These are phyloP conservation scores for Silene vulgaris DNA, from an alignment of 179 eudicot genomes.

Conservation along the genomic window DNA sequence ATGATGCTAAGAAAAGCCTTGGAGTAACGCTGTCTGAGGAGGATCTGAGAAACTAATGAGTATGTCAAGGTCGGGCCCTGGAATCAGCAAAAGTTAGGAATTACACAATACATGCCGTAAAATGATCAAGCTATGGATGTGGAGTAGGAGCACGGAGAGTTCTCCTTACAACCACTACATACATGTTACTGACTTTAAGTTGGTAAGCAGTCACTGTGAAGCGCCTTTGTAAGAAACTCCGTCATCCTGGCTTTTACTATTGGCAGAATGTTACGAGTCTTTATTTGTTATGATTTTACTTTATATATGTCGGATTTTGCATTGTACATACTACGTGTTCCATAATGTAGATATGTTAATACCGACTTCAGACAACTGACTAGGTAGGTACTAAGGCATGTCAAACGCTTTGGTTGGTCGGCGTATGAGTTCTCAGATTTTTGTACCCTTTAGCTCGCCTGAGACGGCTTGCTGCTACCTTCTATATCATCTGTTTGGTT, in stretches of 20 bases:
- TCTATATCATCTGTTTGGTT: too few relatives aligned
- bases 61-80: slow-evolving; percentile 40
- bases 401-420: neutral
- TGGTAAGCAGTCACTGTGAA: slow-evolving; percentile 48
- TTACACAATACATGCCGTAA: slow-evolving; percentile 31
- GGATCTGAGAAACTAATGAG: slow-evolving; percentile 49
- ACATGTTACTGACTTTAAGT: slow-evolving; percentile 40
- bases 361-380: neutral
- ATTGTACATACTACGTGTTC: slow-evolving; percentile 22
- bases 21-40: slow-evolving; percentile 45
- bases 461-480: neutral
- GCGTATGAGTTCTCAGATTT: neutral
- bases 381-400: neutral
- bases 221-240: slow-evolving; percentile 30
- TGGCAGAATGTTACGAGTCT: neutral
- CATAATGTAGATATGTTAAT: slow-evolving; percentile 19
- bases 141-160: slow-evolving; percentile 60
- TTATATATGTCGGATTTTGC: slow-evolving; percentile 20
- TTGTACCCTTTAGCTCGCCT: slow-evolving; percentile 10
- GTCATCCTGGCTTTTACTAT: neutral
- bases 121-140: slow-evolving; percentile 37
- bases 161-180: slow-evolving; percentile 41
- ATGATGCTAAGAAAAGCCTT: slow-evolving; percentile 22
- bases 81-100: slow-evolving; percentile 84
- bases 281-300: slow-evolving; percentile 18